A percentile compares a stretch with the other conserved stretches of the same genome.
These are phyloP conservation scores for Aspergillus homomorphus DNA, from an alignment of 495 filamentous ascomycete species.

Conservation along the genomic window DNA sequence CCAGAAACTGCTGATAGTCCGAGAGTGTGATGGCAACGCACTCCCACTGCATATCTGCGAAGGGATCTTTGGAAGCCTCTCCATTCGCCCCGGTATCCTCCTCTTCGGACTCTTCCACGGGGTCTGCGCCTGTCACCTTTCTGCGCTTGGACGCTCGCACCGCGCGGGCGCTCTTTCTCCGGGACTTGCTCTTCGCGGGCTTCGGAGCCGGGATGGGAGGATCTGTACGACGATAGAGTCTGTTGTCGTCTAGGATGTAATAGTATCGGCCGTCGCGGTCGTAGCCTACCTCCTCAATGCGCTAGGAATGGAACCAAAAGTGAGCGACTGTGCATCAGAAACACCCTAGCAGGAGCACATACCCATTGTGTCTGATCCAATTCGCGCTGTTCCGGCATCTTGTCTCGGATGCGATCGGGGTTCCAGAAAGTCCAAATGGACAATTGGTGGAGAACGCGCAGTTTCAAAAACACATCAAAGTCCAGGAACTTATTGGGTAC, in stretches of 20 bases:
- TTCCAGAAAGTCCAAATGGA: slow-evolving; percentile 87
- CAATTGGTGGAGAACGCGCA: slow-evolving; percentile 86
- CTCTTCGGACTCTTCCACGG: slow-evolving; percentile 53
- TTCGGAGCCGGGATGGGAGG: slow-evolving; percentile 55
- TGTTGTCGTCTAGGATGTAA: slow-evolving; percentile 90
- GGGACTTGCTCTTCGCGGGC: slow-evolving; percentile 67
- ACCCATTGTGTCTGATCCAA: slow-evolving; percentile 83
- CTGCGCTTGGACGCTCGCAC: slow-evolving; percentile 70
- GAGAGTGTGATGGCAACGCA: slow-evolving; percentile 77
- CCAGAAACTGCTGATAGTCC: slow-evolving; percentile 73
- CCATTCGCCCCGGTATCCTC: slow-evolving; percentile 41
- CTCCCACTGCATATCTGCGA: slow-evolving; percentile 77
- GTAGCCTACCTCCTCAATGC: slow-evolving; percentile 88
- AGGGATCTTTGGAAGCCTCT: slow-evolving; percentile 38
- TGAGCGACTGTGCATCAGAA: not conserved
- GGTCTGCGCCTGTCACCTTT: slow-evolving; percentile 52
- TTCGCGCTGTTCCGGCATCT: slow-evolving; percentile 78
- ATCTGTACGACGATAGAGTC: slow-evolving; percentile 82
- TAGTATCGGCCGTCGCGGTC: slow-evolving; percentile 81
- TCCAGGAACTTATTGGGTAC: slow-evolving; percentile 67
- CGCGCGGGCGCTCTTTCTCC: slow-evolving; percentile 68
- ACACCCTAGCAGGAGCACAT: slow-evolving; percentile 25
- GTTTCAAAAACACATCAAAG: slow-evolving; percentile 81
- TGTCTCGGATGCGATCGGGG: slow-evolving; percentile 79
- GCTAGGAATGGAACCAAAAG: slow-evolving; percentile 45